A percentile compares a stretch with the other conserved stretches of the same genome.
Evolutionary conservation across 352 stramenopile species (phyloP).

Genomic region (Phytophthora aleatoria): DNA sequence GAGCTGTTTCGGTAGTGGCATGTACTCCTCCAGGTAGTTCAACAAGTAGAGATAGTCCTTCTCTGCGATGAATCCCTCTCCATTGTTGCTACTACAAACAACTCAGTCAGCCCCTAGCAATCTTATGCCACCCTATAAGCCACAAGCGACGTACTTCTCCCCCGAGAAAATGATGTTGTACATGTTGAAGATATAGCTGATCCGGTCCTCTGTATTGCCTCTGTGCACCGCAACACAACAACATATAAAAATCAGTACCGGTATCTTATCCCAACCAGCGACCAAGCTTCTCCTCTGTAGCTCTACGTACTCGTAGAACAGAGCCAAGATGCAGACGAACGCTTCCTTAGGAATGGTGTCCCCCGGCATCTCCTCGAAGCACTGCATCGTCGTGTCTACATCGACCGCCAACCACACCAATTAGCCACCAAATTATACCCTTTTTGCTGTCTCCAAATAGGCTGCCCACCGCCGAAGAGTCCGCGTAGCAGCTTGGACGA

Average conservation of each 20-base stretch:
- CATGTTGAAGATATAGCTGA: conserved; percentile 89
- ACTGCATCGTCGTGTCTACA: conserved; percentile 66
- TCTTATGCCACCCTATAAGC: neutral
- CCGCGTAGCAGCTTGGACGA: conserved; percentile 78
- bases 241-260: conserved; percentile 18
- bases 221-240: conserved; percentile 35
- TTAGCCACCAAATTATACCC: neutral
- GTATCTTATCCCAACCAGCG: neutral
- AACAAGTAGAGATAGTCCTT: conserved; percentile 77
- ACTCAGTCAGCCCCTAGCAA: conserved; percentile 5
- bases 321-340: conserved; percentile 72
- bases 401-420: conserved; percentile 6
- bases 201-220: conserved; percentile 87
- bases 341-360: conserved; percentile 72
- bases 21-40: conserved; percentile 66
- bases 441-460: neutral
- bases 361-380: conserved; percentile 57
- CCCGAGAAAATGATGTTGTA: conserved; percentile 76
- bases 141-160: conserved; percentile 52
- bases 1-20: conserved; percentile 76
- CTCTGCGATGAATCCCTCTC: conserved; percentile 66
- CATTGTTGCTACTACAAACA: conserved; percentile 38
- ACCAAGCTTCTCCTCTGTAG: too few species aligned
- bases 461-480: conserved; percentile 69
- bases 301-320: conserved; percentile 74